Evolutionary conservation across 2,329 filamentous ascomycete genomes (phyloP).

Genomic region (Teratosphaeria nubilosa): DNA sequence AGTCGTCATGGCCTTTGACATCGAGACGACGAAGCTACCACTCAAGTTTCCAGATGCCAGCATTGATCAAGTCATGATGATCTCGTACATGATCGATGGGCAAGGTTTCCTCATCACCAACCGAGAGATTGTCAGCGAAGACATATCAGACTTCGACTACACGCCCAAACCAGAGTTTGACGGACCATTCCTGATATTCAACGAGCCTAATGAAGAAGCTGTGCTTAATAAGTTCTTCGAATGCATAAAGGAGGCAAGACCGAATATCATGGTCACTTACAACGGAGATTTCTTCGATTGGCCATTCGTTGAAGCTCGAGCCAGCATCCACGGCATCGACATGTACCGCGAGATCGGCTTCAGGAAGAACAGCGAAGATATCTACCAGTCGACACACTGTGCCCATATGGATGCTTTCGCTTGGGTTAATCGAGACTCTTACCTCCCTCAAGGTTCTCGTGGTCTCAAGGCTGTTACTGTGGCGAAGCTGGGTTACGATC

Average conservation of each 20-base stretch:
- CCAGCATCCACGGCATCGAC: slow-evolving; percentile 89
- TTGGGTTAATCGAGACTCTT: slow-evolving; percentile 98
- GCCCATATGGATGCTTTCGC: slow-evolving; percentile 99
- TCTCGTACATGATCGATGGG: slow-evolving; percentile 99
- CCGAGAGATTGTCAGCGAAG: slow-evolving; percentile 91
- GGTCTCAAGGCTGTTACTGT: slow-evolving; percentile 96
- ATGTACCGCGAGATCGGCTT: slow-evolving; percentile 99
- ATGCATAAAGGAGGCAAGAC: slow-evolving; percentile 87
- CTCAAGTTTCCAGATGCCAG: slow-evolving; percentile 93
- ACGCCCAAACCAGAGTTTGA: slow-evolving; percentile 94
- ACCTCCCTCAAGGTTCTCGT: slow-evolving; percentile 91
- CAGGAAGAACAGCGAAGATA: slow-evolving; percentile 87
- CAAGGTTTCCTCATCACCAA: slow-evolving; percentile 98
- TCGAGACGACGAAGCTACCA: slow-evolving; percentile 91
- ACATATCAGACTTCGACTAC: slow-evolving; percentile 96
- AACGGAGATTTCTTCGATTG: slow-evolving; percentile 99
- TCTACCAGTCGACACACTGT: slow-evolving; percentile 92
- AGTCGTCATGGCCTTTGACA: slow-evolving; percentile 98
- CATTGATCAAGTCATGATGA: slow-evolving; percentile 99
- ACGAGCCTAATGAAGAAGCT: slow-evolving; percentile 85
- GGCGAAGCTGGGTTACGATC: slow-evolving; percentile 95
- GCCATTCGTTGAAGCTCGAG: slow-evolving; percentile 91
- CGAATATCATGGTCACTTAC: slow-evolving; percentile 98
- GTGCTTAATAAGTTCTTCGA: slow-evolving; percentile 86
- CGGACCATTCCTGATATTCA: slow-evolving; percentile 95